Evolutionary conservation across 2,329 filamentous ascomycete genomes (phyloP).

Genomic region (Akanthomyces dipterigenus): DNA sequence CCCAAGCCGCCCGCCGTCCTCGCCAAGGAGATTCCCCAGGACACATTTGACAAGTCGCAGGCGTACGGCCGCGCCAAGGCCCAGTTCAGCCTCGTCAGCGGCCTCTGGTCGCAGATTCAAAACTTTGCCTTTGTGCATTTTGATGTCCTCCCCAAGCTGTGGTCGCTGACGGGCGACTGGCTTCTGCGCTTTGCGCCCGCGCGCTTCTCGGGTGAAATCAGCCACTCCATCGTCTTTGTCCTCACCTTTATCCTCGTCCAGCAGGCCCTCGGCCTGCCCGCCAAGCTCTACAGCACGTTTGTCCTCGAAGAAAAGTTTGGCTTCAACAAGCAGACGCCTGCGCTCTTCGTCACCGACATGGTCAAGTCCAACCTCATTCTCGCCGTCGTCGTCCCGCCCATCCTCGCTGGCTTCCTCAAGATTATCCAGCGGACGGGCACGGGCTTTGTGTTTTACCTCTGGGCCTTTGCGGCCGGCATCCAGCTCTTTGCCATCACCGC

Average conservation of each 20-base stretch:
- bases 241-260: constrained; percentile 79
- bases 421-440: constrained; percentile 93
- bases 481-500: constrained; percentile 94
- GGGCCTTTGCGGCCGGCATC: constrained; percentile 82
- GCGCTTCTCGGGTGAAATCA: constrained; percentile 83
- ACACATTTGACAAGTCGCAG: constrained; percentile 93
- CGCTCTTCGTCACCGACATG: constrained; percentile 82
- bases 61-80: constrained; percentile 95
- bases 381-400: constrained; percentile 73
- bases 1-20: constrained; percentile 80
- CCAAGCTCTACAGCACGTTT: constrained; percentile 87
- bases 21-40: constrained; percentile 77
- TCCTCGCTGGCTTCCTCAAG: constrained; percentile 84
- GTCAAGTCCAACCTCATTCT: constrained; percentile 83
- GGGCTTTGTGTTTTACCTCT: constrained; percentile 96
- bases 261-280: constrained; percentile 71
- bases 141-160: constrained; percentile 85
- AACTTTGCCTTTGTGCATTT: constrained; percentile 85
- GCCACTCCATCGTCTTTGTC: constrained; percentile 88
- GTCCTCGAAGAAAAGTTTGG: constrained; percentile 95
- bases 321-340: constrained; percentile 96
- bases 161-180: constrained; percentile 71
- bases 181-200: constrained; percentile 68
- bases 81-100: constrained; percentile 74
- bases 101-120: constrained; percentile 79